phyloP scores from a whole-genome alignment of 169 alveolate genomes.

The Cryptosporidium baileyi region DNA sequence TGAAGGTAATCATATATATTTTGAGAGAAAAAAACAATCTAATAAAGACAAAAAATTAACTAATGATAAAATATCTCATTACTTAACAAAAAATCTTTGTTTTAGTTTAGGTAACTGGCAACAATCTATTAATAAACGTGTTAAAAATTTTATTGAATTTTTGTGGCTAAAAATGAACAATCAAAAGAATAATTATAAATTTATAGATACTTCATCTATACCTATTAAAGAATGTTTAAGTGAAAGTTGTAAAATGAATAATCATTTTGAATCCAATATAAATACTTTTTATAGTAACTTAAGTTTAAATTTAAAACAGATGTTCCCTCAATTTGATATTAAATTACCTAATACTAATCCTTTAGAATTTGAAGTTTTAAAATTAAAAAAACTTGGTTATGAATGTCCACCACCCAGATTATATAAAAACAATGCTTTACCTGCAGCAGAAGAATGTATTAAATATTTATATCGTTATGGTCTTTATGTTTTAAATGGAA shows the following conservation, averaged over 20 bases:
- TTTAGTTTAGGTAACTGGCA: slow-evolving; percentile 50
- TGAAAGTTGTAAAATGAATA: not conserved
- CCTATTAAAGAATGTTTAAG: not conserved
- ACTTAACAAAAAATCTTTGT: slow-evolving; percentile 28
- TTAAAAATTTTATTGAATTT: slow-evolving; percentile 11
- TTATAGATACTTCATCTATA: not conserved
- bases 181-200: not conserved
- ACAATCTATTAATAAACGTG: not conserved
- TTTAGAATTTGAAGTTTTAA: slow-evolving; percentile 18
- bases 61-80: slow-evolving; percentile 7
- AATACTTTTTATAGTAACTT: not conserved
- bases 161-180: slow-evolving; percentile 50
- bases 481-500: slow-evolving; percentile 40
- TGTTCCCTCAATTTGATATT: slow-evolving; percentile 26
- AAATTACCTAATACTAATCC: slow-evolving; percentile 57
- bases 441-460: slow-evolving; percentile 22
- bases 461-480: slow-evolving; percentile 58
- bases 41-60: not conserved
- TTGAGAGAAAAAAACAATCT: not conserved
- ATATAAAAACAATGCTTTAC: slow-evolving; percentile 18
- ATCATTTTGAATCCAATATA: not conserved
- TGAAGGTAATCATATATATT: not conserved
- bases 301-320: not conserved
- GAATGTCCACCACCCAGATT: slow-evolving; percentile 47
- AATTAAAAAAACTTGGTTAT: slow-evolving; percentile 35